Conservation (phyloP, 2,329 filamentous ascomycete species). For the Aureobasidium sp. region DNA sequence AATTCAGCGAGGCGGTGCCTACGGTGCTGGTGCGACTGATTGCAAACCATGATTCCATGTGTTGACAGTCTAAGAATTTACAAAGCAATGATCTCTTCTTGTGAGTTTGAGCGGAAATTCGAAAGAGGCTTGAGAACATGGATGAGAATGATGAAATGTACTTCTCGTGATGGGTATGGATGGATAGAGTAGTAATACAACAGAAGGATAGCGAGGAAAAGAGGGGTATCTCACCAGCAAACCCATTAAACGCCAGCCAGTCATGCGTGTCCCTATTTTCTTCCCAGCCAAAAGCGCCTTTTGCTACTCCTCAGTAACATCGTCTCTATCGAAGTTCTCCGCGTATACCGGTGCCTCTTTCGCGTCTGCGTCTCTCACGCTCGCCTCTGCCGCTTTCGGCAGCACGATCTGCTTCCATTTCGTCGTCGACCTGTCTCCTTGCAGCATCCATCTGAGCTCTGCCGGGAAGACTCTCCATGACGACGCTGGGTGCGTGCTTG, state of each 20-base stretch:
- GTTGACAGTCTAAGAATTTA: too few relatives aligned
- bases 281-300: neutral
- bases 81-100: too few relatives aligned
- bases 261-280: neutral
- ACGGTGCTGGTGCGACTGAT: too few relatives aligned
- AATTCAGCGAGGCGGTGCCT: too few relatives aligned
- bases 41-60: too few relatives aligned
- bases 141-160: too few relatives aligned
- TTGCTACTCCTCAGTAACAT: neutral
- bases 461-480: slow-evolving; percentile 67
- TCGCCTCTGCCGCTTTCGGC: slow-evolving; percentile 51
- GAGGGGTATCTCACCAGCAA: neutral
- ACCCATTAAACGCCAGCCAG: neutral
- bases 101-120: too few relatives aligned
- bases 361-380: slow-evolving; percentile 31
- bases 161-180: too few relatives aligned
- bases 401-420: slow-evolving; percentile 58
- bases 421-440: slow-evolving; percentile 60
- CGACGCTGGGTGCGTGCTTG: slow-evolving; percentile 75
- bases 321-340: slow-evolving; percentile 29
- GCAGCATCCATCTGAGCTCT: slow-evolving; percentile 56
- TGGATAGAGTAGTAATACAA: neutral
- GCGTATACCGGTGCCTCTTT: slow-evolving; percentile 38
- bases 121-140: too few relatives aligned
- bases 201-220: neutral